Percentiles rank a stretch among this genome's conserved stretches.
Conservation (phyloP, 2,329 filamentous ascomycete genomes). For the Neofusicoccum sp. region DNA sequence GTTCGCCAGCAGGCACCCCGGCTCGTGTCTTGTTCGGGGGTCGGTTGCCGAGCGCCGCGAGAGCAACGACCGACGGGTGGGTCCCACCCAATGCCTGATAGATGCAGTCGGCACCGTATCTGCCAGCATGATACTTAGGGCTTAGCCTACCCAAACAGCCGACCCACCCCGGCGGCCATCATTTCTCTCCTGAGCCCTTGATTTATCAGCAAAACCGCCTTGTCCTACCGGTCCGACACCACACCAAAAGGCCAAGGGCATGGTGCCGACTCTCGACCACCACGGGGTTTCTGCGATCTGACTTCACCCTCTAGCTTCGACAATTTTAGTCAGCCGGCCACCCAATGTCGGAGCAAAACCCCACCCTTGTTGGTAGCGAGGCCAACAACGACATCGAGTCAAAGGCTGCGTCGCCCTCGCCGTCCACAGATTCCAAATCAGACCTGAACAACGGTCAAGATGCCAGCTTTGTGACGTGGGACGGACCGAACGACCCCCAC, state of each 20-base stretch:
- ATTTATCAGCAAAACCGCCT: neutral
- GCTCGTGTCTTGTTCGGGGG: neutral
- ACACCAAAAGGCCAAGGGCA: neutral
- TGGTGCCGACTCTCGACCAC: too few species aligned
- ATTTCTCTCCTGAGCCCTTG: neutral
- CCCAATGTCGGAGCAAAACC: neutral
- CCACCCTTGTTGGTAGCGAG: too few species aligned
- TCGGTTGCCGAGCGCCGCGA: neutral
- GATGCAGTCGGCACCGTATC: too few species aligned
- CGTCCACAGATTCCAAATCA: neutral
- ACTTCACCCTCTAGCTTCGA: neutral
- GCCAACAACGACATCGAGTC: neutral
- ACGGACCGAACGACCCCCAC: slow-evolving; percentile 19
- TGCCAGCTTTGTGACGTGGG: slow-evolving; percentile 15
- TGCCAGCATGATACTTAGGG: neutral
- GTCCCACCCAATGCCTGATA: too few species aligned
- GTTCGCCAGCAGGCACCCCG: too few species aligned
- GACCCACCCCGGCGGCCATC: neutral
- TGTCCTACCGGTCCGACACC: neutral
- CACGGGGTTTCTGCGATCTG: too few species aligned
- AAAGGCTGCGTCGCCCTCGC: neutral
- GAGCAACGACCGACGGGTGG: neutral
- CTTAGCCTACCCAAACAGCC: neutral
- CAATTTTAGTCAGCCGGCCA: neutral
- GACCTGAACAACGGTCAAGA: neutral